A percentile compares a stretch with the other conserved stretches of the same genome.
Conservation (phyloP, 2,329 filamentous ascomycete genomes). For the Lecanicillium sp. region DNA sequence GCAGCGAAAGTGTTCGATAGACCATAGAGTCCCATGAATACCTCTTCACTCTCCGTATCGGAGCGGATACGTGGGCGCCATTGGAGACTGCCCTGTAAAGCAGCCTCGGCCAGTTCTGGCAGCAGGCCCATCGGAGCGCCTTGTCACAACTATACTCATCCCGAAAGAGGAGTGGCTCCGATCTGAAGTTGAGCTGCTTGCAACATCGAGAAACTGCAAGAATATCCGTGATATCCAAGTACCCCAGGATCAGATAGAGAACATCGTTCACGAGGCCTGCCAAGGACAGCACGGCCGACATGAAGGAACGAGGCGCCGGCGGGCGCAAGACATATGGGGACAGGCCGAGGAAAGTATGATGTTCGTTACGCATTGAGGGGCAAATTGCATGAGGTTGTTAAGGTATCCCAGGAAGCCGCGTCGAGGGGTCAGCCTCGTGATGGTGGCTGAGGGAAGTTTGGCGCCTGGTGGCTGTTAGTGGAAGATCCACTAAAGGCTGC, state of each 20-base stretch:
- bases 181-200: neutral
- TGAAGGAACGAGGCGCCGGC: neutral
- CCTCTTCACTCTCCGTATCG: neutral
- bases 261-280: constrained; percentile 4
- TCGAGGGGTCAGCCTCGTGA: constrained; percentile 1
- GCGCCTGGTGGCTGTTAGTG: neutral
- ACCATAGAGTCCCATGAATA: constrained; percentile 4
- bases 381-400: neutral
- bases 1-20: neutral
- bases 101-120: neutral
- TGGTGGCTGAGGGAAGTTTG: neutral
- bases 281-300: neutral
- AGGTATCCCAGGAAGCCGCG: neutral
- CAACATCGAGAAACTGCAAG: neutral
- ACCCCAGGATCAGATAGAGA: constrained; percentile 1
- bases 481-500: neutral
- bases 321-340: neutral
- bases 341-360: too few species aligned
- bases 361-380: neutral
- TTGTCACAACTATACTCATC: constrained; percentile 1
- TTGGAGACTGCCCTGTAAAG: neutral
- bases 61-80: neutral
- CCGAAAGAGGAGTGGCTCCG: constrained; percentile 2
- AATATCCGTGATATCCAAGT: neutral
- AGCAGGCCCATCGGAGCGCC: constrained; percentile 7